phyloP scores from a whole-genome alignment of 768 basidiomycete genomes.

The Tricholoma flavovirens region DNA sequence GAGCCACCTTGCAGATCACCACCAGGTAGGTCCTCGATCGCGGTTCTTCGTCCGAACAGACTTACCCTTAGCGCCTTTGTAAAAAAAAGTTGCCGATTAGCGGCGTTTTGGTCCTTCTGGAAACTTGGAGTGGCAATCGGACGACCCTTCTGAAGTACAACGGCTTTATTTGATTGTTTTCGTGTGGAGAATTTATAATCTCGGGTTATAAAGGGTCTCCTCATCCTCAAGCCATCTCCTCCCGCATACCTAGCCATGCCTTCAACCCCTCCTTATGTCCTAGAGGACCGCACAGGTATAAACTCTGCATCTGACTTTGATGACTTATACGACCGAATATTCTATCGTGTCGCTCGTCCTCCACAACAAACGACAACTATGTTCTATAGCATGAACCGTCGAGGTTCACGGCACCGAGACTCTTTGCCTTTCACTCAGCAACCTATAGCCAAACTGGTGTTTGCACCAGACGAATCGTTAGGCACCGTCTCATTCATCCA shows the following conservation, averaged over 20 bases:
- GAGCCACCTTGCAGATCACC: not conserved
- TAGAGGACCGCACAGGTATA: conserved; percentile 3
- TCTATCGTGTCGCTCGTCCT: conserved; percentile 53
- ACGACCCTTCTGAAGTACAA: conserved; percentile 1
- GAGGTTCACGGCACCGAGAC: conserved; percentile 56
- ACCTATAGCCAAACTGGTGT: conserved; percentile 56
- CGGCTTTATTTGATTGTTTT: conserved; percentile 4
- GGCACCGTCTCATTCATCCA: conserved; percentile 54
- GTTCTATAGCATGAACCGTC: conserved; percentile 62
- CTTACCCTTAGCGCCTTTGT: conserved; percentile 2
- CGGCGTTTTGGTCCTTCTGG: conserved; percentile 1
- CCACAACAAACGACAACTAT: conserved; percentile 42
- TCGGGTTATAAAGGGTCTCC: conserved; percentile 2
- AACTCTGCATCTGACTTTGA: conserved; percentile 56
- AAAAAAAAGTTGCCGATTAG: not conserved
- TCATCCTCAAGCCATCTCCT: not conserved
- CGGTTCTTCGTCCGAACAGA: conserved; percentile 1
- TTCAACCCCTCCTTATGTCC: not conserved
- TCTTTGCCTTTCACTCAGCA: conserved; percentile 45
- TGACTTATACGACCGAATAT: conserved; percentile 73
- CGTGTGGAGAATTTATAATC: not conserved
- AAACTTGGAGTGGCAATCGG: conserved; percentile 2
- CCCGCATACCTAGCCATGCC: not conserved
- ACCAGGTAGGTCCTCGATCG: not conserved
- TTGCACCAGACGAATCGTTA: conserved; percentile 49